Conservation (phyloP, 73 alveolate species). For the Paramecium tetraurelia region DNA sequence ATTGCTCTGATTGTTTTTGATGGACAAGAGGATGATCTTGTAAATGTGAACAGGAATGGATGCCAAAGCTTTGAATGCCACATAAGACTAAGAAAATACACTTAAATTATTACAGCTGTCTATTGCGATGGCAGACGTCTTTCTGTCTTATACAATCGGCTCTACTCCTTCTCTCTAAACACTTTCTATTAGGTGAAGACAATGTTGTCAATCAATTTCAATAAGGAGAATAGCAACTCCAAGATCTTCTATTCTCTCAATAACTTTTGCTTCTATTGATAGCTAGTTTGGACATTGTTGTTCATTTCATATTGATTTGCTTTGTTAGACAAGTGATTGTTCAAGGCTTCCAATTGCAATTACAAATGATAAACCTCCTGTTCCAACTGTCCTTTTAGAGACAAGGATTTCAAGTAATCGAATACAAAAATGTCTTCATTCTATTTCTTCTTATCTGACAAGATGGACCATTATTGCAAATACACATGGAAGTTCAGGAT, state of each 20-base stretch:
- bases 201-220: background rate
- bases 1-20: background rate
- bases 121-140: background rate
- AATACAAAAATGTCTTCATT: background rate
- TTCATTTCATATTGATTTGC: background rate
- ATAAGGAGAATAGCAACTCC: background rate
- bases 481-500: background rate
- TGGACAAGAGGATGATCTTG: background rate
- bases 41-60: background rate
- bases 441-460: background rate
- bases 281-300: background rate
- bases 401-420: constrained; percentile 9
- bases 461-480: background rate
- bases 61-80: background rate
- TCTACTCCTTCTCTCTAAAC: background rate
- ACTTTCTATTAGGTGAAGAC: background rate
- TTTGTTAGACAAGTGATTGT: background rate
- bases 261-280: background rate
- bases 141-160: background rate
- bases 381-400: background rate
- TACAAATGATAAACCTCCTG: background rate
- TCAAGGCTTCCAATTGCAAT: background rate
- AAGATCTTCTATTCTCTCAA: constrained; percentile 12
- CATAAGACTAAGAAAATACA: constrained; percentile 11
- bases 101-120: background rate